A percentile compares a stretch with the other conserved stretches of the same genome.
These are phyloP conservation scores for Neodidymelliopsis sp. DNA, from an alignment of 2,329 filamentous ascomycete species.

Conservation along the genomic window DNA sequence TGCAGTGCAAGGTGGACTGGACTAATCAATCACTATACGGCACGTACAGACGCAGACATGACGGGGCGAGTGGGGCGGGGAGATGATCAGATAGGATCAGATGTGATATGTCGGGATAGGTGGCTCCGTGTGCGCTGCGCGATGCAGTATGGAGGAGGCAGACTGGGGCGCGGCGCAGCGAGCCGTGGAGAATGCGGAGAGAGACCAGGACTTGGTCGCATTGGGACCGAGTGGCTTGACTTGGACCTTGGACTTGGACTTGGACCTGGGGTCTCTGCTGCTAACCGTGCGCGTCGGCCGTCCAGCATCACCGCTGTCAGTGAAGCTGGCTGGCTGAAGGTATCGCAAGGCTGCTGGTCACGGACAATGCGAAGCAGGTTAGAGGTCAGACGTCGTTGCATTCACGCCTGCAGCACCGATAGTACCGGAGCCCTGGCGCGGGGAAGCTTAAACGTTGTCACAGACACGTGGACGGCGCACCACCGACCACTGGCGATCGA, in stretches of 20 bases:
- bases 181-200: conserved; percentile 23
- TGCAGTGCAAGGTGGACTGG: conserved; percentile 34
- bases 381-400: too few species aligned
- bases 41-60: conserved; percentile 12
- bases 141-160: not conserved
- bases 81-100: too few species aligned
- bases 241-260: too few species aligned
- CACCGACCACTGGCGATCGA: conserved; percentile 13
- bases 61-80: conserved; percentile 16
- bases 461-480: conserved; percentile 13
- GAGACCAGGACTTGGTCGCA: conserved; percentile 17
- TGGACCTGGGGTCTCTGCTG: too few species aligned
- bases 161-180: conserved; percentile 16
- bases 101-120: conserved; percentile 6
- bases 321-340: too few species aligned
- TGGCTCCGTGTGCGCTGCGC: conserved; percentile 17
- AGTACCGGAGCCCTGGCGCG: conserved; percentile 10
- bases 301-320: not conserved
- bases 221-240: conserved; percentile 19
- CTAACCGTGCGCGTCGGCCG: conserved; percentile 7
- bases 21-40: conserved; percentile 28
- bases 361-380: conserved; percentile 7
- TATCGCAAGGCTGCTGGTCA: conserved; percentile 8
- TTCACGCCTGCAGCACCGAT: too few species aligned
- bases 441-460: conserved; percentile 16